These are phyloP conservation scores for Beauveria caledonica DNA, from an alignment of 2,329 filamentous ascomycete genomes.

Conservation along the genomic window DNA sequence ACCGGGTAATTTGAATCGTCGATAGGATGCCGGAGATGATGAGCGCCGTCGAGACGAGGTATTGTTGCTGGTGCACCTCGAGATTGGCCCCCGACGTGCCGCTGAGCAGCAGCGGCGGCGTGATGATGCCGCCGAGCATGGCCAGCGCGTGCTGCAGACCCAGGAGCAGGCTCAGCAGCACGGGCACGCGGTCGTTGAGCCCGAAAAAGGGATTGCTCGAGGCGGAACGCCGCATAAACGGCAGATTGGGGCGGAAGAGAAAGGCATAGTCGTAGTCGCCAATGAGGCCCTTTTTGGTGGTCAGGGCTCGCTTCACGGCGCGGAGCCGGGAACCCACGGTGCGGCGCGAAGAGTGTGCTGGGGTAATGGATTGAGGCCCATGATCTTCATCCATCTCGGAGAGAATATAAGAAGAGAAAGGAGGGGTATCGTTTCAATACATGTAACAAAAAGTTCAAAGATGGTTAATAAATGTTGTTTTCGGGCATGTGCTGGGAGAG, in stretches of 20 bases:
- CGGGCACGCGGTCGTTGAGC: constrained; percentile 60
- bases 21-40: constrained; percentile 74
- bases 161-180: constrained; percentile 56
- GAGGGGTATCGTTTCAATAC: too few species aligned
- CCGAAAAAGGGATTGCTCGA: constrained; percentile 70
- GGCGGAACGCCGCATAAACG: constrained; percentile 55
- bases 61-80: constrained; percentile 52
- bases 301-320: constrained; percentile 31
- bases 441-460: too few species aligned
- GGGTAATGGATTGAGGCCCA: constrained; percentile 41
- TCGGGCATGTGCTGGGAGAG: background rate
- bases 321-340: constrained; percentile 20
- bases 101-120: constrained; percentile 66
- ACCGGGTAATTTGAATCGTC: constrained; percentile 66
- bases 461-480: background rate
- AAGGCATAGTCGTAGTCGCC: constrained; percentile 87
- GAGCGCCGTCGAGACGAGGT: constrained; percentile 69
- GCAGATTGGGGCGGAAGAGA: constrained; percentile 73
- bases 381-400: constrained; percentile 48
- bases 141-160: constrained; percentile 66
- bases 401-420: too few species aligned
- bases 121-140: constrained; percentile 70
- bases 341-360: constrained; percentile 29
- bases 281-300: constrained; percentile 63
- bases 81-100: constrained; percentile 57